Evolutionary conservation across 148 eudicot species (phyloP).

Genomic region (Camellia japonica): DNA sequence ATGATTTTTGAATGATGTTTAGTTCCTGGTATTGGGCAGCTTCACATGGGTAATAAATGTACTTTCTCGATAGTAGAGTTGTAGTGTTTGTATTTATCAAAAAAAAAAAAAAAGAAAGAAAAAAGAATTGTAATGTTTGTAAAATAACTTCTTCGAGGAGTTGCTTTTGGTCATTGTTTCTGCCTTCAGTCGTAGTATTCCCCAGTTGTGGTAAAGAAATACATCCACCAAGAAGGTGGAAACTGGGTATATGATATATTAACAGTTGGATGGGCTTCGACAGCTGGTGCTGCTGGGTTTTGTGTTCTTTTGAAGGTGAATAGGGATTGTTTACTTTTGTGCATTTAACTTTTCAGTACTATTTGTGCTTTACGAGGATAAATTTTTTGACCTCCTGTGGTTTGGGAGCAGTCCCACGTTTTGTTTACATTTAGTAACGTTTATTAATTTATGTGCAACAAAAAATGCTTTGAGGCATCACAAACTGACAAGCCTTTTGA

Average conservation of each 20-base stretch:
- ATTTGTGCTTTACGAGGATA: neutral
- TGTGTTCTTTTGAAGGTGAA: neutral
- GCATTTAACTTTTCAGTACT: neutral
- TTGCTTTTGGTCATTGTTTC: neutral
- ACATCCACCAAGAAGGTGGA: neutral
- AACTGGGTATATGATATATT: neutral
- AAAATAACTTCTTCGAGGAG: neutral
- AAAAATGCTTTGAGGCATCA: neutral
- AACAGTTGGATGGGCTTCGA: no score
- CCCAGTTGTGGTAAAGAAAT: neutral
- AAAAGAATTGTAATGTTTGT: neutral
- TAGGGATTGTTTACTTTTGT: neutral
- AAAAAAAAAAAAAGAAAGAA: no score
- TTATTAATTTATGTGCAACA: neutral
- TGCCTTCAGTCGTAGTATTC: neutral
- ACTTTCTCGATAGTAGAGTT: neutral
- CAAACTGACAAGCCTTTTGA: neutral
- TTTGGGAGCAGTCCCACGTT: neutral
- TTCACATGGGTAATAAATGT: neutral
- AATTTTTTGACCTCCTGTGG: neutral
- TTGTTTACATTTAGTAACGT: neutral
- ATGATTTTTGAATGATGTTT: neutral
- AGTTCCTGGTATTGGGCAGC: neutral
- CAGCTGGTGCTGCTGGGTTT: no score
- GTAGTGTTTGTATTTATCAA: no score